These are phyloP conservation scores for Phytophthora hybrid DNA, from an alignment of 352 stramenopile species.

Conservation along the genomic window DNA sequence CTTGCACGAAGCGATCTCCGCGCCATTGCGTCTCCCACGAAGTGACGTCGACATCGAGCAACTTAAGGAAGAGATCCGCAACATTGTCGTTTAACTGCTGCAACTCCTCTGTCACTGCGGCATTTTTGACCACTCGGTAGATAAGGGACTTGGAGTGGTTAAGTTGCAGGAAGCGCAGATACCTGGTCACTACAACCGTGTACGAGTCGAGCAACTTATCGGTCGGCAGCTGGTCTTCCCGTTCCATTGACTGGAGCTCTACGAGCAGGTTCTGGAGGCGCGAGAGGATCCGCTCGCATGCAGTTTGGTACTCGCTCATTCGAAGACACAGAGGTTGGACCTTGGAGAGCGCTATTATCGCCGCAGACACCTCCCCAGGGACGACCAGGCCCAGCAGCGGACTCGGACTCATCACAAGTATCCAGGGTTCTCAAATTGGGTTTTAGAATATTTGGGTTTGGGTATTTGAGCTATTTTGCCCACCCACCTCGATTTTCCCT, in stretches of 20 bases:
- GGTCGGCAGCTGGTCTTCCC: background rate
- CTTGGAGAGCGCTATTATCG: background rate
- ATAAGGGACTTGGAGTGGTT: background rate
- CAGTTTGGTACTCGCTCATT: background rate
- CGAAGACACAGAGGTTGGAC: background rate
- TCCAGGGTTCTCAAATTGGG: no score
- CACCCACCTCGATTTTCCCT: no score
- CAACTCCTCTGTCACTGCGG: background rate
- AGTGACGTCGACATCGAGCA: background rate
- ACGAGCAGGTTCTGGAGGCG: background rate
- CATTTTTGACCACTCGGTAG: background rate
- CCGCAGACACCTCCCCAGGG: background rate
- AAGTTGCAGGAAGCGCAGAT: background rate
- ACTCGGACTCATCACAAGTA: background rate
- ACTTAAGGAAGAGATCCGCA: background rate
- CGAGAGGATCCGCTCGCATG: background rate
- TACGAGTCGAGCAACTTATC: background rate
- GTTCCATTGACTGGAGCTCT: background rate
- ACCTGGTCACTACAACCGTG: background rate
- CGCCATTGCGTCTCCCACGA: background rate
- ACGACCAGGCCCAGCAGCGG: conserved; percentile 1
- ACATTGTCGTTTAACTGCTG: background rate
- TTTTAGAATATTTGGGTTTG: no score
- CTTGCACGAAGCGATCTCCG: background rate
- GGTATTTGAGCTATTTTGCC: no score